phyloP scores from a whole-genome alignment of 2,329 filamentous ascomycete genomes.

The Zymoseptoria tritici region DNA sequence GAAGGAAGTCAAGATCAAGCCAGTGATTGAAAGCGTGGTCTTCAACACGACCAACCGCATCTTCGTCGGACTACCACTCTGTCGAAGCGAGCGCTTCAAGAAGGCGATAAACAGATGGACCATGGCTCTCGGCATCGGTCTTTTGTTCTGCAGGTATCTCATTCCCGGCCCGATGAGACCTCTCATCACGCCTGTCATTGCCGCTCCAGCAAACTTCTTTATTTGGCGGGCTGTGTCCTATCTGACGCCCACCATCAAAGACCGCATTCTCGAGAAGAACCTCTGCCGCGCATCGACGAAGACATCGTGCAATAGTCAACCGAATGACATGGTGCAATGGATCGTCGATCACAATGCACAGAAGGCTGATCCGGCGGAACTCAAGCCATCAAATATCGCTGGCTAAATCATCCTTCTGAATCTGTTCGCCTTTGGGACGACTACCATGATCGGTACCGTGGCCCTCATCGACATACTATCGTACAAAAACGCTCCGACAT shows the following conservation, averaged over 20 bases:
- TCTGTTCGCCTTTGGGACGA: slow-evolving; percentile 19
- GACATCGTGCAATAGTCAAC: not conserved
- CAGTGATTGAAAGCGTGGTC: slow-evolving; percentile 6
- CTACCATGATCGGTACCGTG: slow-evolving; percentile 9
- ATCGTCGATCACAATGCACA: slow-evolving; percentile 9
- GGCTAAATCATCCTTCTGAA: slow-evolving; percentile 16
- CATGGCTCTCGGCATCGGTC: slow-evolving; percentile 4
- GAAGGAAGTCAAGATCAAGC: slow-evolving; percentile 6
- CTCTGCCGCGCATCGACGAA: too few species aligned
- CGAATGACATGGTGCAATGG: slow-evolving; percentile 13
- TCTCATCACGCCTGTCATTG: slow-evolving; percentile 2
- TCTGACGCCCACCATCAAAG: not conserved
- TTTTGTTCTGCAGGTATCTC: not conserved
- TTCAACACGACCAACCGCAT: slow-evolving; percentile 14
- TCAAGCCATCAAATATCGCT: slow-evolving; percentile 8
- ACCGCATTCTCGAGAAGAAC: too few species aligned
- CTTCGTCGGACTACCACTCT: slow-evolving; percentile 11
- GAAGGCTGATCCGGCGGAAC: slow-evolving; percentile 2
- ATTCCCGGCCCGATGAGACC: slow-evolving; percentile 1
- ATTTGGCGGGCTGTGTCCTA: not conserved
- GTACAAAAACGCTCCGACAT: not conserved
- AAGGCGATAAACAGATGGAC: slow-evolving; percentile 6
- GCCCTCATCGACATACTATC: slow-evolving; percentile 10
- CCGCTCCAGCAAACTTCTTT: not conserved
- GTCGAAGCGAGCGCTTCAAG: not conserved